A percentile compares a stretch with the other conserved stretches of the same genome.
These are phyloP conservation scores for Isatis lusitanica DNA, from an alignment of 441 rosid species.

Conservation along the genomic window DNA sequence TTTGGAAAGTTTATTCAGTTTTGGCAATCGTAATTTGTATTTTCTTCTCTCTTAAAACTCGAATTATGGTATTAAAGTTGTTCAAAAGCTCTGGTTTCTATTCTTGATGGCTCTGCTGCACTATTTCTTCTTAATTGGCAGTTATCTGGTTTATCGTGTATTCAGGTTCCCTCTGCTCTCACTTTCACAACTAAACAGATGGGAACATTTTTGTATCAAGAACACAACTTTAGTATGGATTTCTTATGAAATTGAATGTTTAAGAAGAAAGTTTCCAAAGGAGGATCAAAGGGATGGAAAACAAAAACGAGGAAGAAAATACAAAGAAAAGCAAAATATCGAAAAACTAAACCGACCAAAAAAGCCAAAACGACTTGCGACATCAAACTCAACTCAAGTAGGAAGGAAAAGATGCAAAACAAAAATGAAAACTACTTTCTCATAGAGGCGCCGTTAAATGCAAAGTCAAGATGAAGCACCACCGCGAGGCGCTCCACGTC, in stretches of 20 bases:
- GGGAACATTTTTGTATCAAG: not conserved
- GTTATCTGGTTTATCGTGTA: not conserved
- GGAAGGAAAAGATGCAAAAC: slow-evolving; percentile 1
- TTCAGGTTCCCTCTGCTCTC: not conserved
- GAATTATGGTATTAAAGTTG: not conserved
- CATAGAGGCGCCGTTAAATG: not conserved
- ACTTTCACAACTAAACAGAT: not conserved
- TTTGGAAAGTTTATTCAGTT: not conserved
- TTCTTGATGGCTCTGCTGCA: not conserved
- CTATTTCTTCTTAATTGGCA: too few species aligned
- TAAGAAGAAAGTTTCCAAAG: slow-evolving; percentile 16
- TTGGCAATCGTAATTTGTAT: slow-evolving; percentile 10
- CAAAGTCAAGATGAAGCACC: slow-evolving; percentile 36
- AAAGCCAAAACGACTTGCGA: slow-evolving; percentile 11
- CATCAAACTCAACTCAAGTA: slow-evolving; percentile 21
- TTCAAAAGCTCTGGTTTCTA: not conserved
- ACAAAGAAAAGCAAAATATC: slow-evolving; percentile 7
- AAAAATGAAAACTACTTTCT: slow-evolving; percentile 23
- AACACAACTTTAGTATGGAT: slow-evolving; percentile 24
- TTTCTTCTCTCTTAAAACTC: not conserved
- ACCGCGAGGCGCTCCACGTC: slow-evolving; percentile 32
- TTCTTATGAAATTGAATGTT: slow-evolving; percentile 34
- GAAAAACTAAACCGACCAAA: slow-evolving; percentile 19
- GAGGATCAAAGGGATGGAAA: slow-evolving; percentile 13
- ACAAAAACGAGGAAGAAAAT: slow-evolving; percentile 5